Conservation (phyloP, 352 stramenopile genomes). For the Phytophthora pini region DNA sequence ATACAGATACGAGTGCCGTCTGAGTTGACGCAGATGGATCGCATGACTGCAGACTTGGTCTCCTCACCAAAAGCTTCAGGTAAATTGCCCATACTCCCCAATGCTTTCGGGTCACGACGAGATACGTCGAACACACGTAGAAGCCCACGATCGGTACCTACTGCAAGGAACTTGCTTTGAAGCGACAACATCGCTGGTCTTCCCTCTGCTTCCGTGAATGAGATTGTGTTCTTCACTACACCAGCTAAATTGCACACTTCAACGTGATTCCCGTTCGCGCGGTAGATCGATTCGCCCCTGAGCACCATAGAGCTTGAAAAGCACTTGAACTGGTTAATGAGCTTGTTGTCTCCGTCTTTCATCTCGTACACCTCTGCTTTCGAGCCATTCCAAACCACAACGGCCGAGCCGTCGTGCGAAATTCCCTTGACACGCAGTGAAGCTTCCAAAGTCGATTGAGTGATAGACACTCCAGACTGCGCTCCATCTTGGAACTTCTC, state of each 20-base stretch:
- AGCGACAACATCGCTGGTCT: conserved; percentile 81
- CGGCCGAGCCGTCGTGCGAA: conserved; percentile 73
- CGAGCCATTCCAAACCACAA: conserved; percentile 88
- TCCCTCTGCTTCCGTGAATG: conserved; percentile 92
- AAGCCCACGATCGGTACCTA: conserved; percentile 85
- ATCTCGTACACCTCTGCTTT: conserved; percentile 91
- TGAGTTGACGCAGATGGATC: conserved; percentile 84
- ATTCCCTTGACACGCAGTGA: conserved; percentile 86
- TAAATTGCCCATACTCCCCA: conserved; percentile 88
- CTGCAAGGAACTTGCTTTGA: conserved; percentile 91
- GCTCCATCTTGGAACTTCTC: conserved; percentile 77
- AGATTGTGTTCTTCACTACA: conserved; percentile 88
- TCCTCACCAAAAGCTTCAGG: conserved; percentile 62
- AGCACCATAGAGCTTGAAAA: conserved; percentile 75
- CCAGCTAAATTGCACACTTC: conserved; percentile 91
- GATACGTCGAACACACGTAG: conserved; percentile 92
- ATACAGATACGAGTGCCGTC: conserved; percentile 92
- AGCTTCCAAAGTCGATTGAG: conserved; percentile 67
- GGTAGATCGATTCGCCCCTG: conserved; percentile 89
- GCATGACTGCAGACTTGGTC: conserved; percentile 60
- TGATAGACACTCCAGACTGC: conserved; percentile 51
- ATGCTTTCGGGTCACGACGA: conserved; percentile 83
- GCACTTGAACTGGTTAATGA: conserved; percentile 77
- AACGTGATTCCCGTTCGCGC: conserved; percentile 83
- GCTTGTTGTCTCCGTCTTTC: conserved; percentile 66